Evolutionary conservation across 2,329 filamentous ascomycete genomes (phyloP).

Genomic region (Fusarium longipes): DNA sequence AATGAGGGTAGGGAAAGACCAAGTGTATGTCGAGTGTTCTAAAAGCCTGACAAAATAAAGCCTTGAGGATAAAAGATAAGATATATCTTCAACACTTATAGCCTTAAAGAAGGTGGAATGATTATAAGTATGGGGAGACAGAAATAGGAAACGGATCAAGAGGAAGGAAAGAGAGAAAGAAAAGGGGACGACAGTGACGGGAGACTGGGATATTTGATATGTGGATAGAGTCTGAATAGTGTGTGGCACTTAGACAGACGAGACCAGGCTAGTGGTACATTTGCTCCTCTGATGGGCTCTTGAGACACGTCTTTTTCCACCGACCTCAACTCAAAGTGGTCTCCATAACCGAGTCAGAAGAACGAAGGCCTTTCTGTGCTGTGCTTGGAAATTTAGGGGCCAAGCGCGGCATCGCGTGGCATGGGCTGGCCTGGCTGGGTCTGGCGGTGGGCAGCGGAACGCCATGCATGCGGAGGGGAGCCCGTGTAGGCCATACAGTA

Average conservation of each 20-base stretch:
- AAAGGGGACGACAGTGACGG: slow-evolving; percentile 35
- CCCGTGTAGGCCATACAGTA: slow-evolving; percentile 7
- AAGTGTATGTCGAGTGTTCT: slow-evolving; percentile 12
- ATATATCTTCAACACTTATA: neutral
- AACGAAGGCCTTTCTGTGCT: neutral
- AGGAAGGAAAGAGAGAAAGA: slow-evolving; percentile 37
- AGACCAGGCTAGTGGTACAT: slow-evolving; percentile 13
- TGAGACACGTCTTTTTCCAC: slow-evolving; percentile 15
- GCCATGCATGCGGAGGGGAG: slow-evolving; percentile 13
- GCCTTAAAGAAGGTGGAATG: neutral
- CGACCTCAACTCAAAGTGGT: slow-evolving; percentile 2
- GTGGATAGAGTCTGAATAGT: slow-evolving; percentile 29
- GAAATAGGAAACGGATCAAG: slow-evolving; percentile 31
- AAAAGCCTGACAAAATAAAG: slow-evolving; percentile 11
- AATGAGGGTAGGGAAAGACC: slow-evolving; percentile 3
- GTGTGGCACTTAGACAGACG: slow-evolving; percentile 37
- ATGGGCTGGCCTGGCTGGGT: slow-evolving; percentile 40
- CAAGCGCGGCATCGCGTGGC: slow-evolving; percentile 40
- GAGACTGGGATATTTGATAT: slow-evolving; percentile 40
- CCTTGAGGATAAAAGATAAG: slow-evolving; percentile 17
- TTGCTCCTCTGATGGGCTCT: slow-evolving; percentile 2
- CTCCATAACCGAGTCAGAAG: slow-evolving; percentile 8
- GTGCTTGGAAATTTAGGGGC: slow-evolving; percentile 28
- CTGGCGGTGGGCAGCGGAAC: slow-evolving; percentile 28
- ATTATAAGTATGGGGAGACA: slow-evolving; percentile 14